These are phyloP conservation scores for Aethionema arabicum DNA, from an alignment of 345 rosid species.

Conservation along the genomic window DNA sequence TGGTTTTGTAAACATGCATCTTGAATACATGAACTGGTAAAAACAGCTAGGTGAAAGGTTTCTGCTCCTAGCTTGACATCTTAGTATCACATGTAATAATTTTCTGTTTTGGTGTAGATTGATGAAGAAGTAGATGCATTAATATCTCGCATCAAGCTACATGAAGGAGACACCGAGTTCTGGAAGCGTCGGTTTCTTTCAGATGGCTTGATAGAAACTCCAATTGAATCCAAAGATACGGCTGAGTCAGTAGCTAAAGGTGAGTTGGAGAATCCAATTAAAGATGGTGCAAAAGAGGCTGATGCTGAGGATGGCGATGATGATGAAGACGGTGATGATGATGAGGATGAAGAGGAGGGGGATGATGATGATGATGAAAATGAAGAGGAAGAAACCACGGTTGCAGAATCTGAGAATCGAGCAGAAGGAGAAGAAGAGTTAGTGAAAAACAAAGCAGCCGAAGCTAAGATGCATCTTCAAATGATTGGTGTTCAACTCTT, in stretches of 20 bases:
- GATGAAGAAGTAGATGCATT: slow-evolving; percentile 86
- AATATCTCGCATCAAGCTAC: slow-evolving; percentile 76
- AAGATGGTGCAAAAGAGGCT: slow-evolving; percentile 53
- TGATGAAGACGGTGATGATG: slow-evolving; percentile 43
- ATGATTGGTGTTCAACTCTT: slow-evolving; percentile 94
- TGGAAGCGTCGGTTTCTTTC: slow-evolving; percentile 95
- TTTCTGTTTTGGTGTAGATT: slow-evolving; percentile 44
- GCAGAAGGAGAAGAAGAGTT: slow-evolving; percentile 58
- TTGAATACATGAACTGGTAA: neutral
- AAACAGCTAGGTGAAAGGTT: neutral
- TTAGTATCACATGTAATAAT: slow-evolving; percentile 1
- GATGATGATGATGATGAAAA: slow-evolving; percentile 58
- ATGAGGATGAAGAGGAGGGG: slow-evolving; percentile 50
- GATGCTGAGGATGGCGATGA: slow-evolving; percentile 27
- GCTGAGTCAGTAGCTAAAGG: slow-evolving; percentile 49
- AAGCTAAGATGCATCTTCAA: slow-evolving; percentile 79
- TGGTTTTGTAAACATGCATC: neutral
- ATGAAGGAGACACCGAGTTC: slow-evolving; percentile 95
- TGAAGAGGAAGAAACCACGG: slow-evolving; percentile 62
- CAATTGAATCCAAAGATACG: slow-evolving; percentile 48
- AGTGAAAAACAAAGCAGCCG: slow-evolving; percentile 74
- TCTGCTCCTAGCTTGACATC: too few relatives aligned
- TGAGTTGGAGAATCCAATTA: slow-evolving; percentile 52
- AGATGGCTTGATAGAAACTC: slow-evolving; percentile 59
- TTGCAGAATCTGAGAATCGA: slow-evolving; percentile 59